phyloP scores from a whole-genome alignment of 768 basidiomycete species.

The Royoungia palumana region DNA sequence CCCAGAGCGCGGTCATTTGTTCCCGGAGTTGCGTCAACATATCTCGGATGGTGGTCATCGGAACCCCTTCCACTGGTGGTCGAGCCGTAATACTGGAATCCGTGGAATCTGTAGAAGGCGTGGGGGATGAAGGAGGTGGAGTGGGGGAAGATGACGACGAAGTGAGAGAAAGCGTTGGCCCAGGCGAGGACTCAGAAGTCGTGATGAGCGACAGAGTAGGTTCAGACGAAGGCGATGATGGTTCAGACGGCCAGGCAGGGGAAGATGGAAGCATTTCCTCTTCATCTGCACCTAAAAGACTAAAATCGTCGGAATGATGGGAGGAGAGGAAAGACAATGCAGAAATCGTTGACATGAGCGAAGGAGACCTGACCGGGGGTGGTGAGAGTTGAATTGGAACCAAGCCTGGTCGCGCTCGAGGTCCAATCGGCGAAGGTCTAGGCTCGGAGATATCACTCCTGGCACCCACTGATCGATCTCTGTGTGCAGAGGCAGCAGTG shows the following conservation, averaged over 20 bases:
- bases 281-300: constrained; percentile 40
- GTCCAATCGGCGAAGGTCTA: constrained; percentile 24
- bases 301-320: constrained; percentile 72
- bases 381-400: constrained; percentile 40
- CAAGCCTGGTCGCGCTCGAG: constrained; percentile 21
- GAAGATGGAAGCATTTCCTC: constrained; percentile 28
- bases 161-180: constrained; percentile 38
- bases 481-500: constrained; percentile 34
- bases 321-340: constrained; percentile 48
- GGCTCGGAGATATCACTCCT: constrained; percentile 39
- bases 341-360: constrained; percentile 37
- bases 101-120: constrained; percentile 27
- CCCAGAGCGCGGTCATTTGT: constrained; percentile 55
- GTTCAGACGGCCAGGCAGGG: constrained; percentile 36
- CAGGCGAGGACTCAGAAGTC: constrained; percentile 33
- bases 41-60: constrained; percentile 46
- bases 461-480: constrained; percentile 47
- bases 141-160: constrained; percentile 35
- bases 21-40: constrained; percentile 57
- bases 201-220: constrained; percentile 34
- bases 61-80: constrained; percentile 27
- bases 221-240: constrained; percentile 26
- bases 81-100: constrained; percentile 38
- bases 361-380: constrained; percentile 40
- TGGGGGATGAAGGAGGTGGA: constrained; percentile 36